A percentile compares a stretch with the other conserved stretches of the same genome.
Conservation (phyloP, 768 basidiomycete genomes). For the Hortiboletus flavorubellus region DNA sequence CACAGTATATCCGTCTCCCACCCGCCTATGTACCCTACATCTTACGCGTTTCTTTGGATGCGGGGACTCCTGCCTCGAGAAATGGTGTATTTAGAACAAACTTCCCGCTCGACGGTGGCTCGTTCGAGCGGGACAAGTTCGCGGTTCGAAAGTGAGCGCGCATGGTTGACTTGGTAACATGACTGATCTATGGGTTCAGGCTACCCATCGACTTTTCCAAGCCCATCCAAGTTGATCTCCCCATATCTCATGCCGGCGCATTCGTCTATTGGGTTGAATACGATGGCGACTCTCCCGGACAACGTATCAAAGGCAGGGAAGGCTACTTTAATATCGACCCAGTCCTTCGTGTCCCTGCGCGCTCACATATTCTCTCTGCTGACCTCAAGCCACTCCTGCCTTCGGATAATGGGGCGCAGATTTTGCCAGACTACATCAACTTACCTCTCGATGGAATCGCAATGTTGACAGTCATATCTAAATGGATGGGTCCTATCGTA, state of each 20-base stretch:
- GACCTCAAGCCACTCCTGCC: conserved; percentile 51
- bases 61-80: conserved; percentile 86
- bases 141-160: conserved; percentile 66
- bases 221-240: conserved; percentile 90
- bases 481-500: conserved; percentile 91
- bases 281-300: conserved; percentile 54
- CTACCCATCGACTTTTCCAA: conserved; percentile 85
- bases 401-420: conserved; percentile 46
- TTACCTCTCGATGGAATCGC: conserved; percentile 86
- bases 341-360: conserved; percentile 68
- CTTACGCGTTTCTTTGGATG: conserved; percentile 85
- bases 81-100: conserved; percentile 95
- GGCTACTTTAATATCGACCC: conserved; percentile 98
- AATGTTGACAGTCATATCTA: conserved; percentile 88
- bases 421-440: conserved; percentile 53
- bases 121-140: conserved; percentile 73
- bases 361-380: conserved; percentile 67
- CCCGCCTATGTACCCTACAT: conserved; percentile 88
- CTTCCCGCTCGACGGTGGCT: conserved; percentile 91
- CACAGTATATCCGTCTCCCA: conserved; percentile 92
- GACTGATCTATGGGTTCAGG: conserved; percentile 39
- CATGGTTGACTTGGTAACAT: not conserved
- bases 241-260: conserved; percentile 94
- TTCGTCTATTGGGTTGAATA: conserved; percentile 97
- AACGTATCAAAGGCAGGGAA: conserved; percentile 75